Evolutionary conservation across 139 green algal genomes (phyloP).

Genomic region (Dunaliella primolecta): DNA sequence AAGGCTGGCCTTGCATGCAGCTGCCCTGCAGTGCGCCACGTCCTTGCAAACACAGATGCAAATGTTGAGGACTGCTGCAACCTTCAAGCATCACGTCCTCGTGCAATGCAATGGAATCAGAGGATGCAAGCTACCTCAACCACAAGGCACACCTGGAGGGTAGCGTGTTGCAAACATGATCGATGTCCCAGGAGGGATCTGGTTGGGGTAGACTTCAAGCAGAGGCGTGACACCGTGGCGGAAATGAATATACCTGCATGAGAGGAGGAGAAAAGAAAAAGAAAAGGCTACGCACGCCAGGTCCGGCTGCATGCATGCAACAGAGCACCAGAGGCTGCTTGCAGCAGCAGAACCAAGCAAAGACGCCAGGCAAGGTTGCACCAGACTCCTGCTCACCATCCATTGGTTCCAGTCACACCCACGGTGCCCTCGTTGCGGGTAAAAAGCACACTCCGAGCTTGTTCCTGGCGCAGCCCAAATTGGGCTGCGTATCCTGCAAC

Average conservation of each 20-base stretch:
- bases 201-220: constrained; percentile 39
- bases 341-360: too few species aligned
- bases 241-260: constrained; percentile 32
- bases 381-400: background rate
- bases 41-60: background rate
- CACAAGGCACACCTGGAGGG: constrained; percentile 39
- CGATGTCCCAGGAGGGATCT: constrained; percentile 30
- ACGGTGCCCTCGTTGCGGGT: constrained; percentile 59
- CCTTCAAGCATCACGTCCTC: too few species aligned
- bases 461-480: constrained; percentile 38
- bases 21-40: background rate
- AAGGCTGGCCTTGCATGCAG: background rate
- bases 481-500: constrained; percentile 44
- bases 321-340: too few species aligned
- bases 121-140: too few species aligned
- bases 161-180: constrained; percentile 49
- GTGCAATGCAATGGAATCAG: too few species aligned
- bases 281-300: too few species aligned
- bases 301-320: too few species aligned
- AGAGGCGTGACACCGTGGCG: constrained; percentile 23
- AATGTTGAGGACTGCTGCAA: background rate
- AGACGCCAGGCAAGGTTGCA: too few species aligned
- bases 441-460: constrained; percentile 38
- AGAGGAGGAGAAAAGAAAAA: too few species aligned
- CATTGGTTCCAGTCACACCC: background rate